Evolutionary conservation across 306 rosid species (phyloP), one percentile per base, ranked within the genome.

Genomic region (Ammopiptanthus mongolicus): DNA sequence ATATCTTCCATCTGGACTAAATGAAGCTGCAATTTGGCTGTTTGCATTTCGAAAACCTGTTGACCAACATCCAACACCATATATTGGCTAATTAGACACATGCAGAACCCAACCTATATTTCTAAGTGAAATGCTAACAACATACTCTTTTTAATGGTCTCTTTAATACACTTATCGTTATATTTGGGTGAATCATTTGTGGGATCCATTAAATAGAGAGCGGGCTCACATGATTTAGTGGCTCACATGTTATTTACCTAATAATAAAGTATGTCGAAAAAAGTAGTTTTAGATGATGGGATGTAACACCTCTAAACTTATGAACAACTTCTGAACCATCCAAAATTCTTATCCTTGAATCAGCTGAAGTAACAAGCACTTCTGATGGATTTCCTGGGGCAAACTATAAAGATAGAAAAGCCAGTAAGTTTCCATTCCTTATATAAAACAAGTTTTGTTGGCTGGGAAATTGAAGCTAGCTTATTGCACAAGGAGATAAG

Each of bases 341-440:
- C 71, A 90, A 47, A 48, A 88, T 81, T 55, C 92, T 85, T 74
- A 87, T 82, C 42, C 92, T 90, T 3, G 94, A 90, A 86, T 92
- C 98, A 2, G 94, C 96, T 12, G 95, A 90, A 39, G 98, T 90
- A 58, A 92, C 87, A 28, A 92, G 88, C 71, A 87, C 86, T 86
- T 87, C 84, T 44, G 90, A 73, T 69, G 92, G 87, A 62, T 86
- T 87, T 0, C 87, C 74, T 0, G 91, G 94, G 15, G 80, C 79
- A 82, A 92, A 88, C 97, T 90, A 84, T 57, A 61, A 15, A 73
- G n/a, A 48, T n/a, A 79, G 23, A 64, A 48, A 55, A 77, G 53
- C 73, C 10, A 73, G 14, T 48, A 47, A 51, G 23, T 42, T n/a
- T 52, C 5, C 22, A 39, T 28, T 48, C 34, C 10, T 28, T 12